Evolutionary conservation across 306 rosid species (phyloP), one percentile per base, ranked within the genome.

Genomic region (Quercus agrifolia): DNA sequence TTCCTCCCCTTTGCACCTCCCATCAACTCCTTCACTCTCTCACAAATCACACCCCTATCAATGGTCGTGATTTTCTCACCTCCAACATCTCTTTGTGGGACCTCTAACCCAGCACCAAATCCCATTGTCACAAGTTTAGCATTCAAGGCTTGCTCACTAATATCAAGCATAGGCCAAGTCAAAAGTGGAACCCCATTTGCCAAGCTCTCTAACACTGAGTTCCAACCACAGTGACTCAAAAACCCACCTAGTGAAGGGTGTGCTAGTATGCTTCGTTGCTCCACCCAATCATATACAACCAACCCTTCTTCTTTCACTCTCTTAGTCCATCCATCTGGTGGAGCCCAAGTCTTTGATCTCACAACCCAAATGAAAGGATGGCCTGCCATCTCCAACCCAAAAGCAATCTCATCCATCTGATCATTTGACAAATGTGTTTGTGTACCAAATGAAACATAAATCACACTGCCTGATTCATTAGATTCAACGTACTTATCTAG

Each of bases 141-240:
- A 38, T 85, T 81, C 77, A 84, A 10, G 30, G 55, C 14, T 18
- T 85, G 88, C 70, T 81, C 88, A 4, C 15, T 10, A 49, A 46
- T 46, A 46, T 75, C 85, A 25, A 62, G 55, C 75, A 78, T 31
- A 3, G 88, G 83, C 88, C 88, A 81, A 0, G 81, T 80, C 51
- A 81, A 27, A 18, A 85, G 54, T 7, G 88, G 85, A 27, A 85
- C 75, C 6, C 81, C 85, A 17, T 15, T 18, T 12, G 80, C 27
- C 5, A 78, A 19, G 55, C 88, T 74, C 66, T 81, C 85, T 5
- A 85, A 6, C 3, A 70, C 72, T 1, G 85, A 74, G 73, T 81
- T 85, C 88, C 88, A 74, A 8, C 85, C 85, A 30, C 88, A 77
- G 18, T 84, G 85, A 38, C 88, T 84, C 74, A 85, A 27, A 33